These are phyloP conservation scores for Melastoma malabathricum DNA, from an alignment of 345 rosid species.

Conservation along the genomic window DNA sequence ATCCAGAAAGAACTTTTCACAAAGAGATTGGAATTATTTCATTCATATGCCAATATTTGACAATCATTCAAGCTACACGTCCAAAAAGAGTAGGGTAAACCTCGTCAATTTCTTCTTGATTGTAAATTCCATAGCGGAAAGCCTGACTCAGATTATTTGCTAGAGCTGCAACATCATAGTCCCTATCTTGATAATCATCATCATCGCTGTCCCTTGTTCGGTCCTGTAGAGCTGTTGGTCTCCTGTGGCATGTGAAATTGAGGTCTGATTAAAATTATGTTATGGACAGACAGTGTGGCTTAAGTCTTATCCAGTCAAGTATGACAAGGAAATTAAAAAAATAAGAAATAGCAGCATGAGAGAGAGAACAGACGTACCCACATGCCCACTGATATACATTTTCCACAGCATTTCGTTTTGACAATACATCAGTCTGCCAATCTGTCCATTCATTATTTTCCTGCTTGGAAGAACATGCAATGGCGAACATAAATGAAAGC, in stretches of 20 bases:
- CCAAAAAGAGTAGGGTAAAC: conserved; percentile 13
- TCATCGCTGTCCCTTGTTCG: conserved; percentile 81
- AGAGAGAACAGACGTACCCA: conserved; percentile 43
- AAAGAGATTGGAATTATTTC: too few species aligned
- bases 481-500: not conserved
- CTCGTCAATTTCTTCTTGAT: conserved; percentile 72
- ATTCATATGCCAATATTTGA: not conserved
- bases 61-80: not conserved
- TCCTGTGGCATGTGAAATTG: conserved; percentile 33
- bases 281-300: not conserved
- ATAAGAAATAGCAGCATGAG: not conserved
- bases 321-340: not conserved
- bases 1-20: too few species aligned
- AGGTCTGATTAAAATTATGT: not conserved
- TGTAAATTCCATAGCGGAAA: conserved; percentile 76
- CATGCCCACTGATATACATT: conserved; percentile 83
- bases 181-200: conserved; percentile 90
- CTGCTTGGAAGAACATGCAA: conserved; percentile 24
- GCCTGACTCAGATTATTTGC: conserved; percentile 92
- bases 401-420: conserved; percentile 71
- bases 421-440: conserved; percentile 57
- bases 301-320: not conserved
- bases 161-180: conserved; percentile 85
- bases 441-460: conserved; percentile 59
- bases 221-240: conserved; percentile 78